Base-by-base conservation (phyloP, 2,329 filamentous ascomycete species). In the Whalleya microplaca region DNA sequence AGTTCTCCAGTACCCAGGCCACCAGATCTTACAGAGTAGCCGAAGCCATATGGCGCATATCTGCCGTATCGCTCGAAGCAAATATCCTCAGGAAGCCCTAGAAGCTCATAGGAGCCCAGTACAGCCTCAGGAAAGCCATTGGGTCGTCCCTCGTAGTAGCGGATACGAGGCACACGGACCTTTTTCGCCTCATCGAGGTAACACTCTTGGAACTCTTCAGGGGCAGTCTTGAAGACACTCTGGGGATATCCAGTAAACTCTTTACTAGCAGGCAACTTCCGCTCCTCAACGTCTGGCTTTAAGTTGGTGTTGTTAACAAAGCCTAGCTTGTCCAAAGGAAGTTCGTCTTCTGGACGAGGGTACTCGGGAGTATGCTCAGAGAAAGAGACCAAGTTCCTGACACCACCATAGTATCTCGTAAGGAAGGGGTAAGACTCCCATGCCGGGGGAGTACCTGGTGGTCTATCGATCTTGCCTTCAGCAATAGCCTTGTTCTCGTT, bases 61-160 rank as follows among this genome's bases (percentile, higher is more conserved):
- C 92, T 84, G 2, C 94, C 94, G 70, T 91, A 96, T 1, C 95
- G 84, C 65, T 99, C 95, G 69, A 96, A 97, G 76, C 95, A 99
- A 45, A 97, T 84, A 67, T 96, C 89, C 63, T 96, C 85, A 18
- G 89, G 85, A 37, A 98, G 77, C 0, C 87, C 88, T 12, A 98
- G 75, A 41, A 94, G 73, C 9, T 92, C 86, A 67, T 96, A 93
- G 0, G 92, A 96, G n/a, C 95, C 95, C 68, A 94, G 84, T 2
- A 91, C 84, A 56, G 92, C 84, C 47, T 95, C 85, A 0, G 95
- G 95, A 71, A 96, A 96, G 1, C 93, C 94, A 56, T 84, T 81
- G 0, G 92, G 90, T 2, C 95, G 84, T 2, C 94, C 94, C 10
- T 88, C 79, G 65, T 90, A 93, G 63, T 88, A 89, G 19, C 86